These are phyloP conservation scores for Plenodomus biglobosus DNA, from an alignment of 2,329 filamentous ascomycete genomes.

Conservation along the genomic window DNA sequence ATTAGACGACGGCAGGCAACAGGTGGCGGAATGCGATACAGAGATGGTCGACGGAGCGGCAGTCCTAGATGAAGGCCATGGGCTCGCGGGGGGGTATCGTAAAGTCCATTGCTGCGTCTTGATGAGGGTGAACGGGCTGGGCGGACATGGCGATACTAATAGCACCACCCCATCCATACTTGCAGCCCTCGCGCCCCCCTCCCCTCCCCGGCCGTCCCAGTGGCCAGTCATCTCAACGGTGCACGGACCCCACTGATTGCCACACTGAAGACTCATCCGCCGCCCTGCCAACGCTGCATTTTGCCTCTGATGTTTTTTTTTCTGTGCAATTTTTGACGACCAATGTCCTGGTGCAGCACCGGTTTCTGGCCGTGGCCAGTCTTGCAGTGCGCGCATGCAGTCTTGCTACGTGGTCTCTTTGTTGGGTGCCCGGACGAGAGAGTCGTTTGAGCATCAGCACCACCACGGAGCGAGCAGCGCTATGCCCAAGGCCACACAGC, in stretches of 20 bases:
- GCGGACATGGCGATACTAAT: conserved; percentile 33
- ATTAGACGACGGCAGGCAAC: conserved; percentile 18
- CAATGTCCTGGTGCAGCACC: no score
- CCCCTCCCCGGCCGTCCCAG: no score
- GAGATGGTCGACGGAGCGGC: conserved; percentile 10
- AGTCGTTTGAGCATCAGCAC: no score
- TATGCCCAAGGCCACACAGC: conserved; percentile 15
- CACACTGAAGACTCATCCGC: conserved; percentile 31
- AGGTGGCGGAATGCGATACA: conserved; percentile 15
- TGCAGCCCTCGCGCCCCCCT: no score
- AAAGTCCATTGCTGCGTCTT: conserved; percentile 39
- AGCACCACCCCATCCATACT: conserved; percentile 17
- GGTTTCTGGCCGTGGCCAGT: background rate
- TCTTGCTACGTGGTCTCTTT: background rate
- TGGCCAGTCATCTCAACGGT: conserved; percentile 26
- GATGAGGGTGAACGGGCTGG: conserved; percentile 28
- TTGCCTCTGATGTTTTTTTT: background rate
- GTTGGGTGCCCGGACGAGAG: background rate
- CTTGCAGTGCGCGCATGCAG: background rate
- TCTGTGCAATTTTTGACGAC: no score
- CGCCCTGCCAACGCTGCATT: conserved; percentile 2
- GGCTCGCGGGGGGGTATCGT: conserved; percentile 36
- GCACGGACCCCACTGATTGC: conserved; percentile 23
- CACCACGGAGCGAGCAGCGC: no score
- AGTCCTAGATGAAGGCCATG: conserved; percentile 36